Percentiles rank a stretch among this genome's conserved stretches.
phyloP scores from a whole-genome alignment of 257 asterid genomes.

The Paraleonurus japonicus region DNA sequence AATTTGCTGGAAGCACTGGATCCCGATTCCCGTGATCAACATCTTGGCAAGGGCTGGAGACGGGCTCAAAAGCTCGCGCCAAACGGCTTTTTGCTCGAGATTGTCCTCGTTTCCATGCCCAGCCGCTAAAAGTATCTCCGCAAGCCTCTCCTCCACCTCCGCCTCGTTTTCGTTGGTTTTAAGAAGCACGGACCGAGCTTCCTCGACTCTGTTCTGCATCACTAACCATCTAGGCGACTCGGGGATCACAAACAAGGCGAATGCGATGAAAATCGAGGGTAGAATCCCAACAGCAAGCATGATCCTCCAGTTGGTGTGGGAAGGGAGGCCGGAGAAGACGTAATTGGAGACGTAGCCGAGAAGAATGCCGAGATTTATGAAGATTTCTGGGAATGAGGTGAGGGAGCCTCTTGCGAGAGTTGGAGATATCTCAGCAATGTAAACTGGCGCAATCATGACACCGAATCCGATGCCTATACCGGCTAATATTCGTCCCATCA shows the following conservation, averaged over 20 bases:
- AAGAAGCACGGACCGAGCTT: slow-evolving; percentile 65
- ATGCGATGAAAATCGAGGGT: slow-evolving; percentile 71
- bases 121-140: slow-evolving; percentile 74
- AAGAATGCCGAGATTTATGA: slow-evolving; percentile 78
- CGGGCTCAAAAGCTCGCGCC: slow-evolving; percentile 72
- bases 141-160: slow-evolving; percentile 78
- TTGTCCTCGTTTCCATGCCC: slow-evolving; percentile 32
- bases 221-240: slow-evolving; percentile 95
- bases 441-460: slow-evolving; percentile 89
- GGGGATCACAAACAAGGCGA: slow-evolving; percentile 73
- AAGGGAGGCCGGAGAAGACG: slow-evolving; percentile 67
- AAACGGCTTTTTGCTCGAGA: slow-evolving; percentile 52
- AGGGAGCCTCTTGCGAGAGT: slow-evolving; percentile 68
- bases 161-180: slow-evolving; percentile 74
- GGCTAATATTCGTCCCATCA: slow-evolving; percentile 75
- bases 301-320: slow-evolving; percentile 76
- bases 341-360: slow-evolving; percentile 90
- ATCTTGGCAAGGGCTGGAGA: slow-evolving; percentile 69
- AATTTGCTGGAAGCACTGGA: slow-evolving; percentile 84
- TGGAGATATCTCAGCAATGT: slow-evolving; percentile 94
- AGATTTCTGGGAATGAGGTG: slow-evolving; percentile 90
- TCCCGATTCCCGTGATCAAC: slow-evolving; percentile 84
- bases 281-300: slow-evolving; percentile 90
- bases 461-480: slow-evolving; percentile 92
- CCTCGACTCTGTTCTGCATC: slow-evolving; percentile 61